These are phyloP conservation scores for Exophiala viscosa DNA, from an alignment of 2,329 filamentous ascomycete genomes.

Conservation along the genomic window DNA sequence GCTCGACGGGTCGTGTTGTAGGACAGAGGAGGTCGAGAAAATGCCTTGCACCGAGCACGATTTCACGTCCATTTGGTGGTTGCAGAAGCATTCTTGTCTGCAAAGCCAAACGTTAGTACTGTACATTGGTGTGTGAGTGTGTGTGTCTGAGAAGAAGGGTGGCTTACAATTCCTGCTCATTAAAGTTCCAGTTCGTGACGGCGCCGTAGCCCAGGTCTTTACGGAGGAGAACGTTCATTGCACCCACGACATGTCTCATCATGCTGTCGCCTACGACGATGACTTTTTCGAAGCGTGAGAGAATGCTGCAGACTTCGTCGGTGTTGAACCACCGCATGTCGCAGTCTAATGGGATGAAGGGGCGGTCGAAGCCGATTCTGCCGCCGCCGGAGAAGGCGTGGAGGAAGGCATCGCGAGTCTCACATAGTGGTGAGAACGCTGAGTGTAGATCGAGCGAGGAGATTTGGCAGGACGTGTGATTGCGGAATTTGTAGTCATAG, in stretches of 20 bases:
- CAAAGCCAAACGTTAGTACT: not conserved
- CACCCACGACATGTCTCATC: conserved; percentile 48
- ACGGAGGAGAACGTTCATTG: conserved; percentile 45
- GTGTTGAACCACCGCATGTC: conserved; percentile 50
- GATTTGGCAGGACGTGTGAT: conserved; percentile 38
- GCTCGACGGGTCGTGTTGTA: conserved; percentile 41
- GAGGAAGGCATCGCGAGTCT: conserved; percentile 37
- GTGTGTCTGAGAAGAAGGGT: too few relatives aligned
- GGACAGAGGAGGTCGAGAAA: conserved; percentile 46
- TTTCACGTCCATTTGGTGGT: conserved; percentile 49
- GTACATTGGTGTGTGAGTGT: too few relatives aligned
- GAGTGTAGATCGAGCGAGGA: conserved; percentile 45
- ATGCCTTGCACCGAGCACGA: conserved; percentile 50
- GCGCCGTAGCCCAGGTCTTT: conserved; percentile 49
- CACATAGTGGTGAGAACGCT: conserved; percentile 38
- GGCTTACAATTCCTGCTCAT: conserved; percentile 39
- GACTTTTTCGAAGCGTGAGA: conserved; percentile 46
- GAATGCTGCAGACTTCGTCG: conserved; percentile 44
- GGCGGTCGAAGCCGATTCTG: conserved; percentile 44
- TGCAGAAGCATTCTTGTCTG: conserved; percentile 47
- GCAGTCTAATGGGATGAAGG: conserved; percentile 45
- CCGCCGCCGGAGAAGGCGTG: conserved; percentile 44
- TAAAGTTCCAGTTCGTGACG: conserved; percentile 50
- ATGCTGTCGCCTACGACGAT: conserved; percentile 49
- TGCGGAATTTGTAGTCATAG: conserved; percentile 41